Conservation (phyloP, 768 basidiomycete genomes). For the Erythrobasidium yunnanense region DNA sequence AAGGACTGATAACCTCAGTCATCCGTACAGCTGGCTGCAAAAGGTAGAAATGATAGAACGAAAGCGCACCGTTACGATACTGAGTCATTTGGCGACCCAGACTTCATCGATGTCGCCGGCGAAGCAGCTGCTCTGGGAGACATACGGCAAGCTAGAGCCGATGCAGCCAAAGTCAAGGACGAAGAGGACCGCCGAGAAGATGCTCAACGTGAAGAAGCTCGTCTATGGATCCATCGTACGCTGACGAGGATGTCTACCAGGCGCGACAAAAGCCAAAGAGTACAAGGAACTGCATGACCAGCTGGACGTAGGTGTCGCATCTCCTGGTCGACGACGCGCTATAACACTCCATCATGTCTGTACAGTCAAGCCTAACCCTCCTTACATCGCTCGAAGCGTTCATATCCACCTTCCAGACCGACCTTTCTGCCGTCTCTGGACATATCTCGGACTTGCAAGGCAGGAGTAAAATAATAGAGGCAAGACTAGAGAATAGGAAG, state of each 20-base stretch:
- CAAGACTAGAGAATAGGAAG: conserved; percentile 66
- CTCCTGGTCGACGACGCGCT: not conserved
- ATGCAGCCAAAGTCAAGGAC: conserved; percentile 1
- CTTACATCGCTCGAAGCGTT: conserved; percentile 81
- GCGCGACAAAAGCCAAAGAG: conserved; percentile 46
- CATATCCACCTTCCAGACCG: conserved; percentile 86
- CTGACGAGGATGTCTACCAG: conserved; percentile 1
- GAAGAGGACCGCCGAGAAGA: conserved; percentile 8
- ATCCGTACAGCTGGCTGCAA: too few relatives aligned
- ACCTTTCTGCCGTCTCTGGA: conserved; percentile 84
- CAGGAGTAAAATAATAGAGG: conserved; percentile 81
- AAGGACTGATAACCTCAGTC: too few relatives aligned
- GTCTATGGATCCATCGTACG: not conserved
- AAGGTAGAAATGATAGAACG: too few relatives aligned
- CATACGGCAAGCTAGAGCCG: conserved; percentile 16
- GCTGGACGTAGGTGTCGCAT: conserved; percentile 53
- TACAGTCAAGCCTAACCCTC: conserved; percentile 70
- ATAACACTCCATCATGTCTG: not conserved
- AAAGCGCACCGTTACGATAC: not conserved
- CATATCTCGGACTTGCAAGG: conserved; percentile 91
- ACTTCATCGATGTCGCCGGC: conserved; percentile 8
- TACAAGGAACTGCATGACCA: conserved; percentile 84
- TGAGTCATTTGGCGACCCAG: not conserved
- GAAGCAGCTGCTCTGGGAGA: conserved; percentile 10
- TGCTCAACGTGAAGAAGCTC: not conserved